Base-by-base conservation (phyloP, 2,329 filamentous ascomycete genomes). In the Beauveria brongniartii region DNA sequence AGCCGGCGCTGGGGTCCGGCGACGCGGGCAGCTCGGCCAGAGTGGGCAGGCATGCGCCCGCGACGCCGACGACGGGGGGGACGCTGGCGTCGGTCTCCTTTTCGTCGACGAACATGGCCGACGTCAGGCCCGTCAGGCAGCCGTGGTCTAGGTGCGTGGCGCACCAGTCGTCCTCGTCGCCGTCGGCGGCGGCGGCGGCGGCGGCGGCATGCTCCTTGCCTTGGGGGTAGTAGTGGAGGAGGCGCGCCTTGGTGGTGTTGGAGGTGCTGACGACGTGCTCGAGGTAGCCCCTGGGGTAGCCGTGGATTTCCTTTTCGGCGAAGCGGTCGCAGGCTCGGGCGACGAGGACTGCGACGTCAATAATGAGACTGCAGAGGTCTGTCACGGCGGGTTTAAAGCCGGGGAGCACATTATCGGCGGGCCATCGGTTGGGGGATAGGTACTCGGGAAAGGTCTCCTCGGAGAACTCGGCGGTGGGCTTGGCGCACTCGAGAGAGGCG, bases 71-170 rank as follows among this genome's bases (percentile, higher is more conserved):
- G 43, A 56, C 62, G 67, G 64, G 55, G 56, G 72, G 72, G 1
- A 76, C 70, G 47, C 75, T 66, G 44, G 76, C 67, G 62, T 67
- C 64, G 64, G 77, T 67, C 63, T 72, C 71, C 40, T 73, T 75
- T 75, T 97, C 93, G 70, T 97, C 91, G 64, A 97, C 82, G 73
- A 96, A 97, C 92, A 97, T 96, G 66, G 93, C 92, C 2, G 89
- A 93, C 0, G 94, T 99, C 40, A 99, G 80, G 16, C 92, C 93
- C 0, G 94, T 99, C 37, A 99, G 81, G 71, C 93, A 97, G 48
- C 94, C 92, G 69, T 97, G 92, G 73, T 97, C 93, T 61, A 94
- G 79, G 72, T 94, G 90, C 1, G 89, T 91, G 3, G 92, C 90
- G 73, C 93, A 99, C 94, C 94, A 99, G 75, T 95, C 90, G 73